A percentile compares a stretch with the other conserved stretches of the same genome.
These are phyloP conservation scores for Rhodotorula sp. DNA, from an alignment of 1,284 basidiomycete genomes.

Conservation along the genomic window DNA sequence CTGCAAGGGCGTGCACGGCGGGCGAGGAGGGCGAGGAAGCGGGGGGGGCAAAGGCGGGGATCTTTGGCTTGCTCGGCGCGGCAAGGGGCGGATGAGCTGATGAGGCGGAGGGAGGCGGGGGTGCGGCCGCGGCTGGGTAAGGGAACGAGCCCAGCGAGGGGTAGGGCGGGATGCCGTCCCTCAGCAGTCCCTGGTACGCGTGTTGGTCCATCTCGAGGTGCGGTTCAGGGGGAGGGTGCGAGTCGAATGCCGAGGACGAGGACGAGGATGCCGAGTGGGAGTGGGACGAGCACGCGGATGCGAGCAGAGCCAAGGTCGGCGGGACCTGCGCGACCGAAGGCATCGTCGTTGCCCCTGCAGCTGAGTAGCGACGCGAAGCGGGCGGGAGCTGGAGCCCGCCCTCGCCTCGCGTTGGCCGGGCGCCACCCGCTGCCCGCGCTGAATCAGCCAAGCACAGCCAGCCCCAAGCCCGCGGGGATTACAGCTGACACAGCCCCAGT, in stretches of 20 bases:
- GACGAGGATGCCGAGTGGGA: background rate
- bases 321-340: background rate
- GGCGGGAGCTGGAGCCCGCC: too few relatives aligned
- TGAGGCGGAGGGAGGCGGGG: background rate
- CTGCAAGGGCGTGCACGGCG: background rate
- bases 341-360: background rate
- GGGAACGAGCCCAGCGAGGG: background rate
- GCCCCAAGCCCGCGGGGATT: too few relatives aligned
- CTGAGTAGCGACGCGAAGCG: background rate
- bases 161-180: too few relatives aligned
- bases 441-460: too few relatives aligned
- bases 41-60: background rate
- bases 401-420: too few relatives aligned
- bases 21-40: background rate
- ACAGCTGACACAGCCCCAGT: too few relatives aligned
- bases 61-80: background rate
- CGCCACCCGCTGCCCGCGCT: too few relatives aligned
- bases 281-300: background rate
- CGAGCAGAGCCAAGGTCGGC: background rate
- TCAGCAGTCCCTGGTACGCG: background rate
- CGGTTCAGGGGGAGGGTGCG: too few relatives aligned
- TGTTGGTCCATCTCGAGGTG: background rate
- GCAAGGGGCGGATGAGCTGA: background rate
- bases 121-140: background rate
- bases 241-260: background rate